Evolutionary conservation across 169 alveolate genomes (phyloP).

Genomic region (Eimeria tenella): DNA sequence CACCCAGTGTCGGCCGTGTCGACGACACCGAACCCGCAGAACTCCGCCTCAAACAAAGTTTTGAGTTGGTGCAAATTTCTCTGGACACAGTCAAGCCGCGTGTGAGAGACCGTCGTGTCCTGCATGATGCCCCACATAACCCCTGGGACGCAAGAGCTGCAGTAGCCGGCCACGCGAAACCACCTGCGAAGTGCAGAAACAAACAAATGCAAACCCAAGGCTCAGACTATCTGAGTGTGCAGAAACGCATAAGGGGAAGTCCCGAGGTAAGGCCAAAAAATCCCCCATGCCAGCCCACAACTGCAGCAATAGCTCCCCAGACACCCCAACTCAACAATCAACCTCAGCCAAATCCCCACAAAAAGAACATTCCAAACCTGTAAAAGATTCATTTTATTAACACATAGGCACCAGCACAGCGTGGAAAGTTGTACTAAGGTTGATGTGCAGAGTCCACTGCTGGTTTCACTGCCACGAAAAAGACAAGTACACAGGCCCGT

Average conservation of each 20-base stretch:
- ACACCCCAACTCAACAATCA: too few species aligned
- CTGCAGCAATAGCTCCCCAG: neutral
- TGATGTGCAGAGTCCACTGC: too few species aligned
- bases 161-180: slow-evolving; percentile 34
- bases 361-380: too few species aligned
- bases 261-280: neutral
- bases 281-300: neutral
- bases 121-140: slow-evolving; percentile 51
- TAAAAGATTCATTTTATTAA: too few species aligned
- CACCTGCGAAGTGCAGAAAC: slow-evolving; percentile 19
- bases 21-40: slow-evolving; percentile 34
- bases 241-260: too few species aligned
- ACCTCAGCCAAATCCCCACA: too few species aligned
- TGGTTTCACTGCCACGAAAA: too few species aligned
- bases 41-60: slow-evolving; percentile 52
- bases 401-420: too few species aligned
- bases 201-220: neutral
- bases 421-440: too few species aligned
- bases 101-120: slow-evolving; percentile 30
- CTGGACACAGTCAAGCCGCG: slow-evolving; percentile 33
- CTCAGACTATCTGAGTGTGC: too few species aligned
- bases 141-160: slow-evolving; percentile 29
- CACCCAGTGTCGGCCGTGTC: slow-evolving; percentile 43
- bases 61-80: slow-evolving; percentile 25
- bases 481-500: too few species aligned